phyloP scores from a whole-genome alignment of 345 rosid genomes.

The Eucalyptus dawsonii region DNA sequence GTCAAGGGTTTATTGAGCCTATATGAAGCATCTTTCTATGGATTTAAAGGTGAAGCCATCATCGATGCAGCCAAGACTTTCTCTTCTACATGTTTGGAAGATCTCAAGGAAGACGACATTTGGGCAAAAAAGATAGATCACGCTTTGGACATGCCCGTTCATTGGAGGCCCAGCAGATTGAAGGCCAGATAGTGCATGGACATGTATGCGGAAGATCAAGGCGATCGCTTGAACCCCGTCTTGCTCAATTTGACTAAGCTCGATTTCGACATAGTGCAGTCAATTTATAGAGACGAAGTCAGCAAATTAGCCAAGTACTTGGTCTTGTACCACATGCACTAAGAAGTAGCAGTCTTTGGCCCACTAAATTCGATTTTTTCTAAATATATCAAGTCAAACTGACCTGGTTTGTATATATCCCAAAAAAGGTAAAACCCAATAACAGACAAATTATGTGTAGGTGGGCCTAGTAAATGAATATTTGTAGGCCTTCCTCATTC shows the following conservation, averaged over 20 bases:
- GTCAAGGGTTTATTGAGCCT: constrained; percentile 1
- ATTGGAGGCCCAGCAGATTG: too few species aligned
- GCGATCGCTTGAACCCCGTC: too few species aligned
- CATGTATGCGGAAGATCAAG: too few species aligned
- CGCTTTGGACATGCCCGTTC: neutral
- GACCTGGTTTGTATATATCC: neutral
- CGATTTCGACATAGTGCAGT: too few species aligned
- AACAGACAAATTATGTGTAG: too few species aligned
- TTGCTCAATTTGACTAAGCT: too few species aligned
- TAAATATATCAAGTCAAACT: neutral
- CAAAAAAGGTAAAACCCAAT: neutral
- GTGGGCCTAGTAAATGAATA: neutral
- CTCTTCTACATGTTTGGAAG: neutral
- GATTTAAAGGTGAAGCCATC: neutral
- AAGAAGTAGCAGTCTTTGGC: neutral
- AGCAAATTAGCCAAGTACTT: too few species aligned
- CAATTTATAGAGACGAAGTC: too few species aligned
- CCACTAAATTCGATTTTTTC: neutral
- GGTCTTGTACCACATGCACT: too few species aligned
- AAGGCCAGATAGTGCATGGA: neutral
- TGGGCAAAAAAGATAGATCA: neutral
- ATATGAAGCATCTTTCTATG: constrained; percentile 7
- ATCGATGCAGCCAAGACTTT: neutral
- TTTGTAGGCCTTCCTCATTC: neutral
- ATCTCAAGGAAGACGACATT: neutral